Percentiles rank a stretch among this genome's conserved stretches.
phyloP scores from a whole-genome alignment of 2,329 filamentous ascomycete species.

The Fusarium sp. region DNA sequence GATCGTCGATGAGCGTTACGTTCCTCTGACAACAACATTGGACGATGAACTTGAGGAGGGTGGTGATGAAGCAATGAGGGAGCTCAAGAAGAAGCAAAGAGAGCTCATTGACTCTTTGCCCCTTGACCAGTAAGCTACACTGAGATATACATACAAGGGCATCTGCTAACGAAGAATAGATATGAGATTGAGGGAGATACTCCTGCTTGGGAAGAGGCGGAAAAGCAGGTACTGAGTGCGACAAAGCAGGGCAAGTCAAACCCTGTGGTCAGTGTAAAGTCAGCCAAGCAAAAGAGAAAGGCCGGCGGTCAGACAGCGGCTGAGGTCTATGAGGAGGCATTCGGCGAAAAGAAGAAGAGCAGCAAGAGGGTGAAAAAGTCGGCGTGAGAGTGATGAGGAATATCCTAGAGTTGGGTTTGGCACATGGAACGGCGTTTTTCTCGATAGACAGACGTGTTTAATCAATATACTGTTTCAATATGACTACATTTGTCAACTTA shows the following conservation, averaged over 20 bases:
- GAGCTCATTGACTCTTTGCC: slow-evolving; percentile 91
- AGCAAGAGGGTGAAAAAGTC: slow-evolving; percentile 54
- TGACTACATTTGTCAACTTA: neutral
- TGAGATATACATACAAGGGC: neutral
- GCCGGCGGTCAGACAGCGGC: slow-evolving; percentile 62
- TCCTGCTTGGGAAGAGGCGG: slow-evolving; percentile 73
- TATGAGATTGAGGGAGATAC: slow-evolving; percentile 72
- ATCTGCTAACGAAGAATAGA: slow-evolving; percentile 47
- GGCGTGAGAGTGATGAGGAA: slow-evolving; percentile 31
- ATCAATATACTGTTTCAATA: slow-evolving; percentile 25
- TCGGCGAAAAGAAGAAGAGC: slow-evolving; percentile 65
- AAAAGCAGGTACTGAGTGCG: slow-evolving; percentile 75
- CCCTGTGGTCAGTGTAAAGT: slow-evolving; percentile 82
- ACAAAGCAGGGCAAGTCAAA: slow-evolving; percentile 64
- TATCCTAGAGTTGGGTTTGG: slow-evolving; percentile 25
- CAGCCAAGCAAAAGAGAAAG: slow-evolving; percentile 80
- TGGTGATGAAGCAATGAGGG: slow-evolving; percentile 76
- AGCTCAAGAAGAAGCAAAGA: slow-evolving; percentile 80
- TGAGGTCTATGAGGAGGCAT: slow-evolving; percentile 70
- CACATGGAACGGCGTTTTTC: slow-evolving; percentile 41
- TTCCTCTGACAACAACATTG: slow-evolving; percentile 74
- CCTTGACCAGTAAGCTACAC: slow-evolving; percentile 68
- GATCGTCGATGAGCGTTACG: slow-evolving; percentile 70
- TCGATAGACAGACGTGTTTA: slow-evolving; percentile 30
- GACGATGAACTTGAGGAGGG: slow-evolving; percentile 87